Conservation (phyloP, 768 basidiomycete genomes). For the Antrodiella citrinella region DNA sequence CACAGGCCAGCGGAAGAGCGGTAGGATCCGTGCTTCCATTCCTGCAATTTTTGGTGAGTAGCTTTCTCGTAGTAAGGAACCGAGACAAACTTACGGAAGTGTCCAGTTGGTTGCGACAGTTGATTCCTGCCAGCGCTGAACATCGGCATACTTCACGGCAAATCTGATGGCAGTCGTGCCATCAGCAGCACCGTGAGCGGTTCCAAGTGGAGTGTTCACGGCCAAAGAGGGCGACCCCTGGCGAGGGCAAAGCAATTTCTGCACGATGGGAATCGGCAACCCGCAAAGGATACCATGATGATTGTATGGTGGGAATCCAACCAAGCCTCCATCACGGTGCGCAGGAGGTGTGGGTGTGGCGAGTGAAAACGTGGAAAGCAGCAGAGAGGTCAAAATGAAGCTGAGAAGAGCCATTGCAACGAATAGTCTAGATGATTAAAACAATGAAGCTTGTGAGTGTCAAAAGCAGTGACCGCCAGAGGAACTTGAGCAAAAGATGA, state of each 20-base stretch:
- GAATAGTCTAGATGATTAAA: conserved; percentile 6
- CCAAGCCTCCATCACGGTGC: conserved; percentile 11
- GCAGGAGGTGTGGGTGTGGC: conserved; percentile 10
- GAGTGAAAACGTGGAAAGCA: conserved; percentile 2
- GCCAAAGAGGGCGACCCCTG: conserved; percentile 15
- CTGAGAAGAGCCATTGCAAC: conserved; percentile 5
- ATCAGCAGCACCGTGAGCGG: conserved; percentile 44
- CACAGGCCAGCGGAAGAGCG: conserved; percentile 60
- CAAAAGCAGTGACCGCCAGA: neutral
- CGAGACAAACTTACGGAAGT: conserved; percentile 44
- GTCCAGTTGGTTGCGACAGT: conserved; percentile 46
- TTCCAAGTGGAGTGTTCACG: conserved; percentile 45
- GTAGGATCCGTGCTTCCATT: conserved; percentile 43
- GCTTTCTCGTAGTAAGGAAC: neutral
- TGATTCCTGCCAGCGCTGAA: conserved; percentile 54
- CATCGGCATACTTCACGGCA: conserved; percentile 59
- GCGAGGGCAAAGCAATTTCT: conserved; percentile 34
- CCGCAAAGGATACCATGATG: conserved; percentile 38
- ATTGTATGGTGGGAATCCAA: conserved; percentile 28
- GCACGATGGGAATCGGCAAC: conserved; percentile 31
- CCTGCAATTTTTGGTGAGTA: conserved; percentile 24
- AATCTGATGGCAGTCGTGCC: conserved; percentile 46
- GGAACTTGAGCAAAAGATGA: conserved; percentile 4
- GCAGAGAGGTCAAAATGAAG: conserved; percentile 3
- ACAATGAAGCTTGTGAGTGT: neutral